Conservation (phyloP, 257 asterid species). For the Hygrophila difformis region DNA sequence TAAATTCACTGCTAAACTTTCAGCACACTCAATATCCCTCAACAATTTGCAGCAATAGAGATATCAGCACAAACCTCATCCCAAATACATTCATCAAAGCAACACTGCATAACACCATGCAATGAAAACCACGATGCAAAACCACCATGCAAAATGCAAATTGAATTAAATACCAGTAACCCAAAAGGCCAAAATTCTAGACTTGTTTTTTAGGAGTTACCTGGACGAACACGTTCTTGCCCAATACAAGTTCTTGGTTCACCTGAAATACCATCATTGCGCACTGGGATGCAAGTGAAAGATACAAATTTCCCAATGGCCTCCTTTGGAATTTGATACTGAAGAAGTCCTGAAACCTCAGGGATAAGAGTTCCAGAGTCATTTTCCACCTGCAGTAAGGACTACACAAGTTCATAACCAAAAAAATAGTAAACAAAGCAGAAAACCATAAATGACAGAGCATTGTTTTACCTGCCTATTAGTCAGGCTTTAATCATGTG, state of each 20-base stretch:
- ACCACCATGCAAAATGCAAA: slow-evolving; percentile 2
- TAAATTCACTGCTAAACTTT: not conserved
- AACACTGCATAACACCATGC: not conserved
- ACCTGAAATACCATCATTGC: slow-evolving; percentile 76
- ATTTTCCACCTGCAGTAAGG: slow-evolving; percentile 64
- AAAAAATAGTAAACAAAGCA: slow-evolving; percentile 1
- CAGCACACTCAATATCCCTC: no score
- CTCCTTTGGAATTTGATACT: slow-evolving; percentile 72
- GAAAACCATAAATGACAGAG: slow-evolving; percentile 1
- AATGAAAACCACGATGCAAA: not conserved
- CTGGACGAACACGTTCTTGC: slow-evolving; percentile 86
- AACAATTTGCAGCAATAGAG: slow-evolving; percentile 2
- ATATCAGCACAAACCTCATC: not conserved
- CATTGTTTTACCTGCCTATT: slow-evolving; percentile 1
- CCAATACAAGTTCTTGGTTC: slow-evolving; percentile 73
- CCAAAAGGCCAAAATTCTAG: not conserved
- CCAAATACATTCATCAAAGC: not conserved
- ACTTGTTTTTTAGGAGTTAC: slow-evolving; percentile 28
- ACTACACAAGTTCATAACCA: slow-evolving; percentile 7
- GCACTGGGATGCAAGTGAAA: slow-evolving; percentile 79
- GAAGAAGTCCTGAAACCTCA: slow-evolving; percentile 66
- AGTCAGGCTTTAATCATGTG: not conserved
- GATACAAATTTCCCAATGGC: slow-evolving; percentile 89
- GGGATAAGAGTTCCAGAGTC: slow-evolving; percentile 51
- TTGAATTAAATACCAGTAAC: slow-evolving; percentile 3